These are phyloP conservation scores for Aspergillus wentii DNA, from an alignment of 495 filamentous ascomycete genomes.

Conservation along the genomic window DNA sequence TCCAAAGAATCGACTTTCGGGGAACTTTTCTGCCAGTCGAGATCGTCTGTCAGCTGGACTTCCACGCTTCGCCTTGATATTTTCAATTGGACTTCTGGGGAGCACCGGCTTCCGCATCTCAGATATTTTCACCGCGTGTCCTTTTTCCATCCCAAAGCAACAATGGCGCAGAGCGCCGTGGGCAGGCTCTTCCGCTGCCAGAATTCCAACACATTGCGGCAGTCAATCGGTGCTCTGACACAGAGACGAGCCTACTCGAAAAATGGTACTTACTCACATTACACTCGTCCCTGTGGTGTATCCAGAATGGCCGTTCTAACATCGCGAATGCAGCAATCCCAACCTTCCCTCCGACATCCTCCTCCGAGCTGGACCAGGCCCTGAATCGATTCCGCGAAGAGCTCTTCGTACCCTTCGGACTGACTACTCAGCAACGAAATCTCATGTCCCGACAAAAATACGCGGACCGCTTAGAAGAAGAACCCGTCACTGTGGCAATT, in stretches of 20 bases:
- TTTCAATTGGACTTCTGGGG: too few species aligned
- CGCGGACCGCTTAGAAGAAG: conserved; percentile 44
- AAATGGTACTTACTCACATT: too few species aligned
- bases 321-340: conserved; percentile 34
- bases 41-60: too few species aligned
- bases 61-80: too few species aligned
- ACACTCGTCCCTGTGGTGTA: neutral
- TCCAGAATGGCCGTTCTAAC: neutral
- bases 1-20: conserved; percentile 2
- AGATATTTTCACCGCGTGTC: too few species aligned
- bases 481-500: conserved; percentile 59
- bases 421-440: conserved; percentile 49
- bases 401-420: conserved; percentile 60
- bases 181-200: conserved; percentile 35
- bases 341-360: conserved; percentile 44
- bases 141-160: conserved; percentile 3
- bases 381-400: conserved; percentile 54
- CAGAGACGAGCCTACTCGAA: conserved; percentile 32
- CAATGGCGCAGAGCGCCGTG: conserved; percentile 37
- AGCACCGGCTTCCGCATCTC: too few species aligned
- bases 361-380: conserved; percentile 44
- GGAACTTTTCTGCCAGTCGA: conserved; percentile 18
- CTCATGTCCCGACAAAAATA: conserved; percentile 49
- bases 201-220: conserved; percentile 24
- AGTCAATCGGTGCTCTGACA: conserved; percentile 23